Base-by-base conservation (phyloP, 192 early-diverging fungal species). In the Entomortierella beljakovae region DNA sequence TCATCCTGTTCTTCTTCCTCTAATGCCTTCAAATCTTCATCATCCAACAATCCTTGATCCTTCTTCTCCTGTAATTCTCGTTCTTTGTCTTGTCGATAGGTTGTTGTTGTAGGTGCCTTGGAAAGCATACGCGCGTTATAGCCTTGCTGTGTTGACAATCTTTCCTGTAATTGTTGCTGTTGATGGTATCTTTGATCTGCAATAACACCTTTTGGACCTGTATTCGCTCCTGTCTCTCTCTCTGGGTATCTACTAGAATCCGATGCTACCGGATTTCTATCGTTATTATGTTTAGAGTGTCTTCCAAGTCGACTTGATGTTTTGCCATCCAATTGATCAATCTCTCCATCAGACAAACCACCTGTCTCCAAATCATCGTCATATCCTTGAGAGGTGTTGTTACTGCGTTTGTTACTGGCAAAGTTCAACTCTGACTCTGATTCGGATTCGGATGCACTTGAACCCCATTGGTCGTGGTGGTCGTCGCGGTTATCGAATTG, bases 201-300 rank as follows among this genome's bases (percentile, higher is more conserved):
- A 26, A 85, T 72, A 1, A 89, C 86, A 46, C 86, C 88, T 61
- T 89, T 89, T 46, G 88, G 88, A 5, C 88, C 88, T 6, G 88
- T 87, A 18, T 85, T 83, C 33, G 80, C 68, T 6, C 81, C 75
- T 1, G 63, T 59, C 1, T 62, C 77, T 8, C 71, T 71, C 32
- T 82, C 75, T 20, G 75, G 75, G 20, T 79, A 79, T 20, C 53
- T 73, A 46, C 35, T 54, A 0, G 54, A 23, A 4, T 22, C 61
- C 10, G 56, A 5, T n/a, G 72, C 40, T 0, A 29, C 43, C 22
- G 35, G 11, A 8, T 28, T 15, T 26, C n/a, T 48, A 26, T 59
- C 34, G 23, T 50, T 23, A 28, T 53, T n/a, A 48, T 22, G 48
- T 1, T 9, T 54, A 15, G 51, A 54, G 6, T 23, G 18, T 1